phyloP scores from a whole-genome alignment of 129 eudicot genomes.

The Helichrysum umbraculigerum region DNA sequence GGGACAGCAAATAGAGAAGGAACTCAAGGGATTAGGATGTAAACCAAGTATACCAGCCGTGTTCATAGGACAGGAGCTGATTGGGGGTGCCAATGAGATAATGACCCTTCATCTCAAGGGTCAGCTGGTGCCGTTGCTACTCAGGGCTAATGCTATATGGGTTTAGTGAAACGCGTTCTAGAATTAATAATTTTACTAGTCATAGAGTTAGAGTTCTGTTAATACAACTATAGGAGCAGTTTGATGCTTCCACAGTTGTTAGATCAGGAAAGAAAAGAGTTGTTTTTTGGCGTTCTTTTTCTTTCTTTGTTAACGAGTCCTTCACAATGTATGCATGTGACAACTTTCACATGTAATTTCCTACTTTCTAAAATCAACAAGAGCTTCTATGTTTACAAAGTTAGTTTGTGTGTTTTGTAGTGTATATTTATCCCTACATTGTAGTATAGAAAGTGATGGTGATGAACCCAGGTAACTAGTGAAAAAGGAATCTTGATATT shows the following conservation, averaged over 20 bases:
- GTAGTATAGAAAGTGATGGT: too few species aligned
- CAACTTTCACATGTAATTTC: conserved; percentile 22
- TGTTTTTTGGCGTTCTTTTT: conserved; percentile 25
- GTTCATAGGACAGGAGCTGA: conserved; percentile 54
- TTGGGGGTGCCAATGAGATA: conserved; percentile 80
- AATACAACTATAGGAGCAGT: conserved; percentile 34
- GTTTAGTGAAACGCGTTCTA: conserved; percentile 30
- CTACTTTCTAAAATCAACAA: conserved; percentile 18
- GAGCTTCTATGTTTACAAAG: not conserved
- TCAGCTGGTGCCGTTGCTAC: conserved; percentile 65
- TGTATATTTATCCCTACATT: not conserved
- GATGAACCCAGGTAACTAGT: too few species aligned
- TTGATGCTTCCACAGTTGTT: conserved; percentile 29
- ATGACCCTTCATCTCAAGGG: conserved; percentile 73
- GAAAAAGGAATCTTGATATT: too few species aligned
- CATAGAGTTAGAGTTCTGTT: conserved; percentile 27
- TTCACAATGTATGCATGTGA: conserved; percentile 31
- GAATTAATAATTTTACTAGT: not conserved
- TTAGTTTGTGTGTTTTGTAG: conserved; percentile 4
- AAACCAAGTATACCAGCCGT: conserved; percentile 67
- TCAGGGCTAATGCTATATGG: conserved; percentile 82
- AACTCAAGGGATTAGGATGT: conserved; percentile 46
- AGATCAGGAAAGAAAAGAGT: conserved; percentile 38
- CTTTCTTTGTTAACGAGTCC: not conserved
- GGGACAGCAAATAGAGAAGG: conserved; percentile 57